A percentile compares a stretch with the other conserved stretches of the same genome.
Evolutionary conservation across 495 filamentous ascomycete genomes (phyloP).

Genomic region (Tuber umbilicatum): DNA sequence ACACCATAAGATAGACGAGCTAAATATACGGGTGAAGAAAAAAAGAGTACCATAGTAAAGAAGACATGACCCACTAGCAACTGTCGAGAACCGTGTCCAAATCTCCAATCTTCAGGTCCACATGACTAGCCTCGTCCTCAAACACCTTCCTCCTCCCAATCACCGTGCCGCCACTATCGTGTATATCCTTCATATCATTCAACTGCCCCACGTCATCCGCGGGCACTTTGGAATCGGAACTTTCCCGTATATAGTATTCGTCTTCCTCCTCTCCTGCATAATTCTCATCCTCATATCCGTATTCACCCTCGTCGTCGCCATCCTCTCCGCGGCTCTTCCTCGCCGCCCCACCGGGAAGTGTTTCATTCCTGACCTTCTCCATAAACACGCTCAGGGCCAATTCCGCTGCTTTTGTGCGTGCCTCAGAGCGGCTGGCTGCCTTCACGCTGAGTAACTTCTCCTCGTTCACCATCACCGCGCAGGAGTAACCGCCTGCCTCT

Average conservation of each 20-base stretch:
- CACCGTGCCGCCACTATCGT: not conserved
- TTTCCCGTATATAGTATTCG: not conserved
- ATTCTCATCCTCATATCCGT: constrained; percentile 26
- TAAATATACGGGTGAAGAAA: not conserved
- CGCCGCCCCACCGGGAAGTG: not conserved
- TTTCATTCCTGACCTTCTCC: constrained; percentile 34
- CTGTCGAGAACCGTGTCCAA: not conserved
- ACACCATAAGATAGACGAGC: not conserved
- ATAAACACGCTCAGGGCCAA: constrained; percentile 68
- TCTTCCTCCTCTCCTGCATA: not conserved
- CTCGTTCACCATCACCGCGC: constrained; percentile 51
- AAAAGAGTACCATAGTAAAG: not conserved
- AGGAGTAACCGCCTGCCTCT: constrained; percentile 44
- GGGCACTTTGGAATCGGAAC: not conserved
- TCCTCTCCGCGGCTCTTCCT: not conserved
- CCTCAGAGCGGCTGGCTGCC: constrained; percentile 51
- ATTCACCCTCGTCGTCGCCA: constrained; percentile 9
- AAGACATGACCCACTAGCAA: not conserved
- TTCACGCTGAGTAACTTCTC: constrained; percentile 46
- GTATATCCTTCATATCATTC: not conserved
- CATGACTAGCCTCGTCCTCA: not conserved
- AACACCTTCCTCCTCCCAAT: constrained; percentile 1
- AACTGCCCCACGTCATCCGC: not conserved
- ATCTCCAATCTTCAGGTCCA: not conserved
- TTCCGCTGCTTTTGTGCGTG: constrained; percentile 54